A percentile compares a stretch with the other conserved stretches of the same genome.
phyloP scores from a whole-genome alignment of 371 early-diverging fungal species.

The Basidiobolus meristosporus region DNA sequence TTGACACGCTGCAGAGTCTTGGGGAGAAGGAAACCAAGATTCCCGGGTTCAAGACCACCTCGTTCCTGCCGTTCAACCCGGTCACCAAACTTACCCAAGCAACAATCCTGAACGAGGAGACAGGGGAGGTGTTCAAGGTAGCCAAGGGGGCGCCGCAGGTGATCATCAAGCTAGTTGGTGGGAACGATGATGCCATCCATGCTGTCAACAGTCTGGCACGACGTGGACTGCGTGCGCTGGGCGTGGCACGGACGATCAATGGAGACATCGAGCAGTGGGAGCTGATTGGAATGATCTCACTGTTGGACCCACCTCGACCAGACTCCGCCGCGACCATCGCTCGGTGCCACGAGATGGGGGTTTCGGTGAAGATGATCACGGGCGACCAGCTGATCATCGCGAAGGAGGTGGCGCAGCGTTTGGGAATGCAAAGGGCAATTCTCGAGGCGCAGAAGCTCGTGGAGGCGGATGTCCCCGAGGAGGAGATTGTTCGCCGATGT shows the following conservation, averaged over 20 bases:
- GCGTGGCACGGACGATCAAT: conserved; percentile 60
- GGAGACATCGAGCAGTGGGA: conserved; percentile 40
- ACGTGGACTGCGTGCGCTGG: conserved; percentile 78
- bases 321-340: conserved; percentile 38
- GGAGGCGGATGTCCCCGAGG: too few species aligned
- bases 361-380: conserved; percentile 78
- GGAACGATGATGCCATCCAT: conserved; percentile 47
- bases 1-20: conserved; percentile 34
- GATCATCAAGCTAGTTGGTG: conserved; percentile 61
- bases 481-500: conserved; percentile 58
- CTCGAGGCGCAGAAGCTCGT: conserved; percentile 52
- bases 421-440: conserved; percentile 63
- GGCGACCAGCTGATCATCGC: conserved; percentile 83
- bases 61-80: too few species aligned
- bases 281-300: conserved; percentile 50
- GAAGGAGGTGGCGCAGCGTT: conserved; percentile 68
- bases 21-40: conserved; percentile 35
- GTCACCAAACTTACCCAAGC: conserved; percentile 85
- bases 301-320: conserved; percentile 79
- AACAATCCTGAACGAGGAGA: conserved; percentile 44
- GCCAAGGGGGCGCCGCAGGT: conserved; percentile 96
- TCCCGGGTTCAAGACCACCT: conserved; percentile 69
- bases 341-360: conserved; percentile 47
- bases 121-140: conserved; percentile 48
- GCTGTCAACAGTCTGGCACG: conserved; percentile 68